phyloP scores from a whole-genome alignment of 805 yeast genomes.

The Soucietia sequanensis region DNA sequence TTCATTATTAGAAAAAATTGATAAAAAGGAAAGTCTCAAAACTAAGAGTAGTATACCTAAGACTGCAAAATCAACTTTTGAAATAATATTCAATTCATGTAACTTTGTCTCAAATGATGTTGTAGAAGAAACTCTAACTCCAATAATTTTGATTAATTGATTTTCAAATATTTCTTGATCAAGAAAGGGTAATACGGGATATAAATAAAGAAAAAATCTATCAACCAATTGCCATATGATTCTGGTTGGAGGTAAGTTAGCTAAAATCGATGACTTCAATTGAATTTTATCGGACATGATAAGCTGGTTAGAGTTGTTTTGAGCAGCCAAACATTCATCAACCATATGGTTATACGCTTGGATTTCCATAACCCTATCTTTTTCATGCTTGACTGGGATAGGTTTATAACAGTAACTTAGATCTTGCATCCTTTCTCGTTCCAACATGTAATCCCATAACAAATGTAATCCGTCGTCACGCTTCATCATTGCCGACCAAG shows the following conservation, averaged over 20 bases:
- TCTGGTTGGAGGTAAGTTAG: conserved; percentile 50
- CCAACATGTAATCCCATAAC: not conserved
- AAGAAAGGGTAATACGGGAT: conserved; percentile 64
- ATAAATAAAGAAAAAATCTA: conserved; percentile 56
- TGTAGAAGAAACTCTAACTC: conserved; percentile 26
- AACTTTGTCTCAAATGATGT: conserved; percentile 7
- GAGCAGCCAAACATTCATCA: not conserved
- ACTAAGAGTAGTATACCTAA: conserved; percentile 34
- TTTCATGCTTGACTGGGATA: not conserved
- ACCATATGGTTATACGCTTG: not conserved
- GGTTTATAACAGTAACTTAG: too few relatives aligned
- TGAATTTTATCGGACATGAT: conserved; percentile 22
- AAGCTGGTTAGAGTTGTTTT: not conserved
- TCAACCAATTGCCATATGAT: conserved; percentile 57
- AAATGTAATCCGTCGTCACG: conserved; percentile 1
- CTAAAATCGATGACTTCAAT: conserved; percentile 28
- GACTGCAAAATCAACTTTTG: conserved; percentile 32
- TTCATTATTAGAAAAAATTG: conserved; percentile 39
- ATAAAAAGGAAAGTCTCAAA: conserved; percentile 33
- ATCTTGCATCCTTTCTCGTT: conserved; percentile 2
- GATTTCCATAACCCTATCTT: too few relatives aligned
- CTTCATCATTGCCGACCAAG: conserved; percentile 45
- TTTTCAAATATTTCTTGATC: conserved; percentile 54
- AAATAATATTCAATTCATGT: conserved; percentile 23
- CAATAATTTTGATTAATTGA: conserved; percentile 46